Evolutionary conservation across 1,284 basidiomycete genomes (phyloP).

Genomic region (Trichosporon faecale): DNA sequence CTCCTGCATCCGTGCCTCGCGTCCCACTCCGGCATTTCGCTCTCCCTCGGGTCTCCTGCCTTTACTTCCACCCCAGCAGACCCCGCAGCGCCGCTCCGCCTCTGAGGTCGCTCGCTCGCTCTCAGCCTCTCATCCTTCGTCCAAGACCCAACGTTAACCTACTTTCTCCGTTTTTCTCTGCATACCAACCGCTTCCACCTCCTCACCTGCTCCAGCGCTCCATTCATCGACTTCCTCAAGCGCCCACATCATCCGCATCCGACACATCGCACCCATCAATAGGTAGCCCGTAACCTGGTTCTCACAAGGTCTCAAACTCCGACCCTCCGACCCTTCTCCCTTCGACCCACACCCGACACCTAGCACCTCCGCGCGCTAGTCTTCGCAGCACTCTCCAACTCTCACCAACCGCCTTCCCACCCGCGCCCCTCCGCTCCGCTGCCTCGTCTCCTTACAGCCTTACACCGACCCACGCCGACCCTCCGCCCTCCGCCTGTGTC

Average conservation of each 20-base stretch:
- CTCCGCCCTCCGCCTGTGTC: background rate
- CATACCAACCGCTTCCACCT: background rate
- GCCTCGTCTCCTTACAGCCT: background rate
- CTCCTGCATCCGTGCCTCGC: background rate
- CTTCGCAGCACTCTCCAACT: background rate
- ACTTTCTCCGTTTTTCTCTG: background rate
- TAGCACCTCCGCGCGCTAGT: background rate
- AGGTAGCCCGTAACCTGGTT: background rate
- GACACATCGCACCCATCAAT: constrained; percentile 1
- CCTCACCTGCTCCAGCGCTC: background rate
- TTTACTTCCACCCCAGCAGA: background rate
- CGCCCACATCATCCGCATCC: constrained; percentile 8
- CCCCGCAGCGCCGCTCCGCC: background rate
- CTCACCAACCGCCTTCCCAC: background rate
- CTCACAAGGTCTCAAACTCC: constrained; percentile 6
- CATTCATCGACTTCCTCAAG: background rate
- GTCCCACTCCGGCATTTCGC: background rate
- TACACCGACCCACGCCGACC: background rate
- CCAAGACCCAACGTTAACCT: constrained; percentile 11
- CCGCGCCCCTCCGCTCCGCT: background rate
- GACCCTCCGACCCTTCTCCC: background rate
- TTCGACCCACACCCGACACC: background rate
- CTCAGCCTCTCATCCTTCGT: background rate
- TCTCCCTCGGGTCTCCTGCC: background rate
- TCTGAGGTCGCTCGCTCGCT: background rate